Evolutionary conservation across 2,329 filamentous ascomycete species (phyloP).

Genomic region (Orbilia quercus): DNA sequence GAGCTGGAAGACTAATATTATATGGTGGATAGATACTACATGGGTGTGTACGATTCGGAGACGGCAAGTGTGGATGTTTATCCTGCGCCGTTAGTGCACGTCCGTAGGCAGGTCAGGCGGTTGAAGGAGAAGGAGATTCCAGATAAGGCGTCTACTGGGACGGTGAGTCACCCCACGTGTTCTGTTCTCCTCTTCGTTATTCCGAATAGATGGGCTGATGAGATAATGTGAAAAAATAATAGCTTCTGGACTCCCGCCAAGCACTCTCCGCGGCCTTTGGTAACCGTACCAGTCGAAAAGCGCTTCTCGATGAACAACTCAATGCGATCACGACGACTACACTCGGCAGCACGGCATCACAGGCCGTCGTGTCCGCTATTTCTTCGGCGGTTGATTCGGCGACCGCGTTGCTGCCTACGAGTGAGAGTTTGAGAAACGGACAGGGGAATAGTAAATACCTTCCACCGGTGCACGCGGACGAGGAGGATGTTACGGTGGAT

Average conservation of each 20-base stretch:
- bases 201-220: slow-evolving; percentile 16
- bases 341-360: slow-evolving; percentile 27
- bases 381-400: slow-evolving; percentile 48
- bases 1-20: neutral
- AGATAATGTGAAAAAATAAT: neutral
- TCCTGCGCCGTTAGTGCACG: slow-evolving; percentile 73
- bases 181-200: no score
- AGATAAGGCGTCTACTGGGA: slow-evolving; percentile 62
- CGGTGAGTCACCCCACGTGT: no score
- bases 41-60: slow-evolving; percentile 73
- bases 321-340: slow-evolving; percentile 58
- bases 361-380: slow-evolving; percentile 34
- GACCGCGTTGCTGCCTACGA: slow-evolving; percentile 37
- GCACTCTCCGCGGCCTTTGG: slow-evolving; percentile 82
- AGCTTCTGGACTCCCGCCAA: slow-evolving; percentile 65
- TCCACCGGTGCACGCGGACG: slow-evolving; percentile 42
- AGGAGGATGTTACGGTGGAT: slow-evolving; percentile 43
- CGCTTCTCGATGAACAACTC: slow-evolving; percentile 68
- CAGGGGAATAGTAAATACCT: slow-evolving; percentile 53
- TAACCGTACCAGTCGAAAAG: slow-evolving; percentile 86
- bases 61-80: slow-evolving; percentile 72
- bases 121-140: slow-evolving; percentile 62
- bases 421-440: slow-evolving; percentile 47
- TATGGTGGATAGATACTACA: slow-evolving; percentile 69
- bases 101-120: slow-evolving; percentile 68